Evolutionary conservation across 129 eudicot species (phyloP).

Genomic region (Dittrichia graveolens): DNA sequence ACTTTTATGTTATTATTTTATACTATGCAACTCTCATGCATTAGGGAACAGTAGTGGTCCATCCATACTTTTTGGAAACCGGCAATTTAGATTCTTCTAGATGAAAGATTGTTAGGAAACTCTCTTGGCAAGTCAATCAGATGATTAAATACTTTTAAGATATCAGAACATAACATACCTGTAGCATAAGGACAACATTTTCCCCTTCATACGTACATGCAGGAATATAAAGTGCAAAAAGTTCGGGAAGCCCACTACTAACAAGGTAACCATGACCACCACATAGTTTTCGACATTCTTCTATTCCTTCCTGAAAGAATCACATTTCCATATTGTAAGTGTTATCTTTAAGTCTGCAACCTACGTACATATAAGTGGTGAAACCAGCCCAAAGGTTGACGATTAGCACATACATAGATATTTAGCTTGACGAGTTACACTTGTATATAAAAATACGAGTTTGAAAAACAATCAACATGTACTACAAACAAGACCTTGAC

Average conservation of each 20-base stretch:
- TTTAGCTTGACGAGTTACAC: too few relatives aligned
- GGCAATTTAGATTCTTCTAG: too few relatives aligned
- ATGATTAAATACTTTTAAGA: not conserved
- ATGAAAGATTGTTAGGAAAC: too few relatives aligned
- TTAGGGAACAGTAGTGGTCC: too few relatives aligned
- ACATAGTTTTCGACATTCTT: conserved; percentile 92
- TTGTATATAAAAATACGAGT: too few relatives aligned
- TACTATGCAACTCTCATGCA: too few relatives aligned
- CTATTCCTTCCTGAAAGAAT: conserved; percentile 76
- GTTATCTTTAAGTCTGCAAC: not conserved
- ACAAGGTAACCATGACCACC: conserved; percentile 98
- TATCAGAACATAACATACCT: conserved; percentile 41
- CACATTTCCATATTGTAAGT: not conserved
- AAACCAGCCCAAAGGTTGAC: too few relatives aligned
- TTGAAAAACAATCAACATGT: too few relatives aligned
- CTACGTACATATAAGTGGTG: not conserved
- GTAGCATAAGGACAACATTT: conserved; percentile 78
- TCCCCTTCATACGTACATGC: conserved; percentile 99
- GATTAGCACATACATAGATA: too few relatives aligned
- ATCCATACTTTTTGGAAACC: too few relatives aligned
- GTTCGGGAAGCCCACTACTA: conserved; percentile 93
- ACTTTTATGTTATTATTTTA: too few relatives aligned
- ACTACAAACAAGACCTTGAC: too few relatives aligned
- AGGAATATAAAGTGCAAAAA: conserved; percentile 88
- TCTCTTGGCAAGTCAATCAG: not conserved